Evolutionary conservation across 1,284 basidiomycete species (phyloP), one percentile per base, ranked within the genome.

Genomic region (Lignosus rhinocerotis): DNA sequence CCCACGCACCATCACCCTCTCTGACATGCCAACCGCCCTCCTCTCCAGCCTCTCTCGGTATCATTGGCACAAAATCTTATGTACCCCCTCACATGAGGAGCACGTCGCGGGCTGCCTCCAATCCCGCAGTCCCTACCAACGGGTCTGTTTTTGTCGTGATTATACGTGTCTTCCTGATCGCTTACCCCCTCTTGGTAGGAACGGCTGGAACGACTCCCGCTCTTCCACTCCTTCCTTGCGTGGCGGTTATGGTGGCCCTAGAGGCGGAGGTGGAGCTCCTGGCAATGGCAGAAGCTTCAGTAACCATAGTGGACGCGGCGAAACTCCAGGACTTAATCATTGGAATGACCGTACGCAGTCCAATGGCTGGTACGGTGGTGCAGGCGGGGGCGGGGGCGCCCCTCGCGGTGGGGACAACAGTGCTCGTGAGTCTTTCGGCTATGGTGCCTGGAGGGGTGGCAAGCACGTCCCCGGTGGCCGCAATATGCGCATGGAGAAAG

Each of bases 401-500:
- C 69, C 72, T 31, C 41, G 60, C 67, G 71, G 69, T 68, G 78
- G 68, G 69, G 80, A 72, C 64, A 78, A 71, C 65, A 70, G 70
- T 62, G 78, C 75, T 46, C 80, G 80, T 47, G 84, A 87, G 58
- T 69, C 72, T 58, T 82, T 85, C 53, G 93, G 93, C 45, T 85
- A 73, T 68, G 96, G 96, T 56, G 75, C 75, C 44, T 99, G 97
- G 97, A 89, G 84, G 72, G 94, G 98, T 66, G 95, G 92, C 66
- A 81, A 86, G 69, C 96, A 99, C 75, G 72, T 94, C 57, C 77
- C 87, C 17, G 96, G 94, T 51, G 77, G 83, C 33, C 85, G 87
- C 70, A 97, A 96, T 80, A 76, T 81, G 70, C 88, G 94, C 68
- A 82, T 94, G 64, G 96, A 99, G 80, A 95, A 93, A 77, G 96